phyloP scores from a whole-genome alignment of 2,329 filamentous ascomycete genomes.

The Domatiomyces globalis region DNA sequence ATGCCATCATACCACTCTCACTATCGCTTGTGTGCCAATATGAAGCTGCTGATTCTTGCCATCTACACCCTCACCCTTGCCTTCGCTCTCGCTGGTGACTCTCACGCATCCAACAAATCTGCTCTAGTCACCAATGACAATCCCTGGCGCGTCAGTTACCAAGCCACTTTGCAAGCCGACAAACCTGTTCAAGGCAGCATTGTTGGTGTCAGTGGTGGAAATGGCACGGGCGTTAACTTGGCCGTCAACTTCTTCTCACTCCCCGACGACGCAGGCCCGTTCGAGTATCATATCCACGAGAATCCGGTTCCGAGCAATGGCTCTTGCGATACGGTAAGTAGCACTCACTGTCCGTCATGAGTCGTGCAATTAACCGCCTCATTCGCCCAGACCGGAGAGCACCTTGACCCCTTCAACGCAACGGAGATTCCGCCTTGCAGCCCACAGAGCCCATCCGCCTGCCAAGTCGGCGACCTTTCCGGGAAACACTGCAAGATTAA shows the following conservation, averaged over 20 bases:
- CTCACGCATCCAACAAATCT: slow-evolving; percentile 27
- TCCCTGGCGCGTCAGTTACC: slow-evolving; percentile 39
- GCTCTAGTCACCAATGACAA: slow-evolving; percentile 43
- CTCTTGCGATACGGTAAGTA: slow-evolving; percentile 46
- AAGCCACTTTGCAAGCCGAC: slow-evolving; percentile 41
- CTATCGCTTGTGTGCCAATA: slow-evolving; percentile 1
- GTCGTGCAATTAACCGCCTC: not conserved
- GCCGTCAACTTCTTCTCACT: slow-evolving; percentile 44
- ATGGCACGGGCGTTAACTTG: slow-evolving; percentile 43
- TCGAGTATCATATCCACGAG: slow-evolving; percentile 61
- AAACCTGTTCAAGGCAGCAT: slow-evolving; percentile 43
- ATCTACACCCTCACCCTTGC: slow-evolving; percentile 15
- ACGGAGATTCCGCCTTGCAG: slow-evolving; percentile 51
- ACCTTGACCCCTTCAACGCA: slow-evolving; percentile 55
- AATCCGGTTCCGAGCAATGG: slow-evolving; percentile 48
- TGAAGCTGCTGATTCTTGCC: slow-evolving; percentile 16
- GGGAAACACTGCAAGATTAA: slow-evolving; percentile 56
- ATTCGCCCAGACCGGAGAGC: slow-evolving; percentile 38
- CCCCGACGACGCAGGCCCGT: slow-evolving; percentile 26
- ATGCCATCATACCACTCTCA: not conserved
- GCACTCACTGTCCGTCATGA: not conserved
- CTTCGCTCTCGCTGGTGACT: slow-evolving; percentile 13
- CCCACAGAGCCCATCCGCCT: slow-evolving; percentile 41
- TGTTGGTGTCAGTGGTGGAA: slow-evolving; percentile 31
- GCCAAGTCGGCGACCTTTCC: slow-evolving; percentile 62